Evolutionary conservation across 2,329 filamentous ascomycete genomes (phyloP).

Genomic region (Tolypocladium ovalisporum): DNA sequence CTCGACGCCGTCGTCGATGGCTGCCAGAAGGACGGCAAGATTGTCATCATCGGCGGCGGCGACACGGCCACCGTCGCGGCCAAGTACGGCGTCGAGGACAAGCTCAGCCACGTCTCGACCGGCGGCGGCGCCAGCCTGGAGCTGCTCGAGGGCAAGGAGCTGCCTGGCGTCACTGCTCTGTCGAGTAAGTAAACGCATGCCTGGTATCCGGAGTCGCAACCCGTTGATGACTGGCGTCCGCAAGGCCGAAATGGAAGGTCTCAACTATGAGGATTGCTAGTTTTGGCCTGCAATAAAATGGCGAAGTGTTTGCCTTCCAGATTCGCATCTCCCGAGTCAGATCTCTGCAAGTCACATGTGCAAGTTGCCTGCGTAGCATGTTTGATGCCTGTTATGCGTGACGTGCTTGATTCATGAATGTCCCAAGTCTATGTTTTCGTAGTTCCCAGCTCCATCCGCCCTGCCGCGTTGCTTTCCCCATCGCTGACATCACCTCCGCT

Average conservation of each 20-base stretch:
- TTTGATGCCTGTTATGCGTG: not conserved
- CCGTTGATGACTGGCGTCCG: not conserved
- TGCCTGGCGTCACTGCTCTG: slow-evolving; percentile 86
- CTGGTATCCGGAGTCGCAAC: not conserved
- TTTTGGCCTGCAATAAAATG: not conserved
- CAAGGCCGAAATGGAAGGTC: not conserved
- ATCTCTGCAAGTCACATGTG: not conserved
- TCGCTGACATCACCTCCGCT: slow-evolving; percentile 39
- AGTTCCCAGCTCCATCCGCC: slow-evolving; percentile 8
- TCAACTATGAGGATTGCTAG: not conserved
- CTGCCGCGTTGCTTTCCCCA: slow-evolving; percentile 7
- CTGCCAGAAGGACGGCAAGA: slow-evolving; percentile 67
- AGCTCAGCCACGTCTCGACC: slow-evolving; percentile 96
- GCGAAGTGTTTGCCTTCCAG: not conserved
- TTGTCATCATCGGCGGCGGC: slow-evolving; percentile 96
- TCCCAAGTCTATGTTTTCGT: not conserved
- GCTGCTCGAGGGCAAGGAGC: slow-evolving; percentile 93
- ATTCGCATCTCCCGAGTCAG: not conserved
- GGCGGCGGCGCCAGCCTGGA: slow-evolving; percentile 93
- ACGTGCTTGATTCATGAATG: not conserved
- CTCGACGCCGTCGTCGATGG: slow-evolving; percentile 80
- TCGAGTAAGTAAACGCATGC: slow-evolving; percentile 54
- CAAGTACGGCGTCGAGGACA: slow-evolving; percentile 92
- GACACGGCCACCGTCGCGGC: slow-evolving; percentile 96
- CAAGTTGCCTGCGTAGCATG: not conserved